These are phyloP conservation scores for Asclepias syriaca DNA, from an alignment of 257 asterid genomes.

Conservation along the genomic window DNA sequence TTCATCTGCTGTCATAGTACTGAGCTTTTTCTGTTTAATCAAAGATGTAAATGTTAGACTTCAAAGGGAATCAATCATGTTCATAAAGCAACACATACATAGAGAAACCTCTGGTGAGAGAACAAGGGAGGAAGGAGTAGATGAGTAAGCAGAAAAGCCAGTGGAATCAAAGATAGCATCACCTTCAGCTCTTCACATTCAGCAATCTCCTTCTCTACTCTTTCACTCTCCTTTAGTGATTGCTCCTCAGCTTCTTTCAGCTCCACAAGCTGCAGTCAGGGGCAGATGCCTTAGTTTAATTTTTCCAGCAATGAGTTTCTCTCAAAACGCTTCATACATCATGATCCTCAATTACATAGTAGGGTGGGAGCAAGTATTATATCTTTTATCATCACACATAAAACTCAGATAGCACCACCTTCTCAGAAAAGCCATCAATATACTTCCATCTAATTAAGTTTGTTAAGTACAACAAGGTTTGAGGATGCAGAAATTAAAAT, in stretches of 20 bases:
- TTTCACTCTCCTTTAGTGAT: conserved; percentile 76
- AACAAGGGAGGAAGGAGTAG: background rate
- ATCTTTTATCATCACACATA: background rate
- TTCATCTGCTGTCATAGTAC: conserved; percentile 97
- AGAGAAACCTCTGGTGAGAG: background rate
- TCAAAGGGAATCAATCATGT: background rate
- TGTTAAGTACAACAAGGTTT: background rate
- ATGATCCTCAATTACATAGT: no score
- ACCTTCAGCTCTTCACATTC: conserved; percentile 91
- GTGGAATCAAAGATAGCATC: background rate
- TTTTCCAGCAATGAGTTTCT: background rate
- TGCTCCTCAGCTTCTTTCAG: conserved; percentile 80
- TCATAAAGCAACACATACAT: background rate
- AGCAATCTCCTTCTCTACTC: conserved; percentile 80
- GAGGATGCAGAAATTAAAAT: background rate
- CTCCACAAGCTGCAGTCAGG: conserved; percentile 68
- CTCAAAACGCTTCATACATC: background rate
- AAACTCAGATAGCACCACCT: background rate
- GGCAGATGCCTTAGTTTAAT: conserved; percentile 1
- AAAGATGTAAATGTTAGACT: conserved; percentile 9
- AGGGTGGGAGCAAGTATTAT: background rate
- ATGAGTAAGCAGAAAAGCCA: background rate
- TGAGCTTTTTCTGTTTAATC: conserved; percentile 60
- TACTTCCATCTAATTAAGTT: background rate
- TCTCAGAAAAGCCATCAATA: background rate